Conservation (phyloP, 2,329 filamentous ascomycete species). For the Bimuria novae-zelandiae region DNA sequence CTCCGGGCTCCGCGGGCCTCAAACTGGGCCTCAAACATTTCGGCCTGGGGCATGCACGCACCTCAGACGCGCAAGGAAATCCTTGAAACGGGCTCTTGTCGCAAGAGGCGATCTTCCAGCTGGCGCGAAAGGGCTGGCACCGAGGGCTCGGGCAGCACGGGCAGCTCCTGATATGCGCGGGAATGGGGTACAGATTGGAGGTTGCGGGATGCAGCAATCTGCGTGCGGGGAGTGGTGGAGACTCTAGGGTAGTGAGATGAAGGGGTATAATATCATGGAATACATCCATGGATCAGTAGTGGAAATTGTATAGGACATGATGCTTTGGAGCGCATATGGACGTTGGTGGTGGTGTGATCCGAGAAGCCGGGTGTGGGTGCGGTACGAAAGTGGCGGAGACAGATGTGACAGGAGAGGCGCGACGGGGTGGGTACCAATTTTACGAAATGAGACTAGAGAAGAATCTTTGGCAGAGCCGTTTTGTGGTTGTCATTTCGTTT, state of each 20-base stretch:
- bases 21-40: not conserved
- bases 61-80: slow-evolving; percentile 1
- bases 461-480: not conserved
- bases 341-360: not conserved
- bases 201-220: not conserved
- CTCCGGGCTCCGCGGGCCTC: not conserved
- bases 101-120: slow-evolving; percentile 4
- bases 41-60: not conserved
- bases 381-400: not conserved
- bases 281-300: no score
- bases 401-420: not conserved
- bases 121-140: not conserved
- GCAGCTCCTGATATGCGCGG: not conserved
- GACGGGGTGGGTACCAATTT: not conserved
- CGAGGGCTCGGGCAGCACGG: not conserved
- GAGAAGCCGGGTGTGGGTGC: no score
- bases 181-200: not conserved
- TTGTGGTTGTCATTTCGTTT: not conserved
- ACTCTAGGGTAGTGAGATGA: no score
- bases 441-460: not conserved
- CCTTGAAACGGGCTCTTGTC: slow-evolving; percentile 6
- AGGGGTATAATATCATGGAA: no score
- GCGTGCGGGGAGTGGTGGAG: no score
- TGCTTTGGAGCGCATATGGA: not conserved
- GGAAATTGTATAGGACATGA: no score